Percentiles rank a stretch among this genome's conserved stretches.
phyloP scores from a whole-genome alignment of 768 basidiomycete species.

The Paxillus ammoniavirescens region DNA sequence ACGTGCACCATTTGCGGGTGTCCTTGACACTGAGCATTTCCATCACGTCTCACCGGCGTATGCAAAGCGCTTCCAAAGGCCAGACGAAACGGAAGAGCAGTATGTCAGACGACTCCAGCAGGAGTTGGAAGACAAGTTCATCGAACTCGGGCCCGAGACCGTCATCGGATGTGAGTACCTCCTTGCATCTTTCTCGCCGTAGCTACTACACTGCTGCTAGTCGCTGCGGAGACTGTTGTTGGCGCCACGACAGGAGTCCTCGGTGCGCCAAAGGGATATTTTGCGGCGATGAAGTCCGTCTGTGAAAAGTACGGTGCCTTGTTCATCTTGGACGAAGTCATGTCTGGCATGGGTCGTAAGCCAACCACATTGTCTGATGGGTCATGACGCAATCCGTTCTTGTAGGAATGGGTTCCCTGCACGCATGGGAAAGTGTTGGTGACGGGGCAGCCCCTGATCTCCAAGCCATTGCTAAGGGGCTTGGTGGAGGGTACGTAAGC shows the following conservation, averaged over 20 bases:
- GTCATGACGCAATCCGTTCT: neutral
- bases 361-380: slow-evolving; percentile 11
- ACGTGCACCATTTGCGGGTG: slow-evolving; percentile 63
- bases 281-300: slow-evolving; percentile 80
- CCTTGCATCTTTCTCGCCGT: neutral
- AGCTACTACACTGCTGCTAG: slow-evolving; percentile 34
- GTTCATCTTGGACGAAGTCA: slow-evolving; percentile 88
- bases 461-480: slow-evolving; percentile 86
- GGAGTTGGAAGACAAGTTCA: slow-evolving; percentile 84
- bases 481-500: slow-evolving; percentile 74
- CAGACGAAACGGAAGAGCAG: slow-evolving; percentile 71
- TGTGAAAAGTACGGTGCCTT: slow-evolving; percentile 71
- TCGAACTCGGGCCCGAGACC: slow-evolving; percentile 77
- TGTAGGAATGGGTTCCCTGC: slow-evolving; percentile 81
- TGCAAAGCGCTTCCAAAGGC: slow-evolving; percentile 70
- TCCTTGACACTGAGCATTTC: slow-evolving; percentile 65
- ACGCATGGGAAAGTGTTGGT: slow-evolving; percentile 83
- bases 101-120: slow-evolving; percentile 76
- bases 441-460: slow-evolving; percentile 79
- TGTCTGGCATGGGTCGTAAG: slow-evolving; percentile 90
- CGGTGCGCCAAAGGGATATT: slow-evolving; percentile 79
- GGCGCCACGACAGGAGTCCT: slow-evolving; percentile 82
- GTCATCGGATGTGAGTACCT: slow-evolving; percentile 71
- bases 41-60: slow-evolving; percentile 90
- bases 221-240: slow-evolving; percentile 83